Percentiles rank a stretch among this genome's conserved stretches.
phyloP scores from a whole-genome alignment of 2,329 filamentous ascomycete species.

The Fusarium nygamai region DNA sequence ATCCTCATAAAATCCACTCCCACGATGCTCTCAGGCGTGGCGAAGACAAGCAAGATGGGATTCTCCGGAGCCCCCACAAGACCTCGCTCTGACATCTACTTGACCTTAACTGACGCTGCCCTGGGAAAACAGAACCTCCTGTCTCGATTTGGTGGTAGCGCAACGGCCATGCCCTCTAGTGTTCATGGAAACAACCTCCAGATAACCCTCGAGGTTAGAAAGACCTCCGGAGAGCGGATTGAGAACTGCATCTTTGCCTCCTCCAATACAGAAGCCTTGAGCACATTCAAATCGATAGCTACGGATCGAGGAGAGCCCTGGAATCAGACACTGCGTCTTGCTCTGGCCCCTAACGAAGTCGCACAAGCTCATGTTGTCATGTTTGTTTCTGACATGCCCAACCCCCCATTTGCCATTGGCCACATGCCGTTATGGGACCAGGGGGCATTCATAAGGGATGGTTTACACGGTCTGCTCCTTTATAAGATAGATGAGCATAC shows the following conservation, averaged over 20 bases:
- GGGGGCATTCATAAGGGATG: constrained; percentile 89
- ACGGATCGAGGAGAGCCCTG: constrained; percentile 82
- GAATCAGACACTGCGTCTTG: constrained; percentile 88
- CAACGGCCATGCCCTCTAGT: constrained; percentile 72
- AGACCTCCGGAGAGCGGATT: constrained; percentile 80
- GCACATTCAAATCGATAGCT: constrained; percentile 88
- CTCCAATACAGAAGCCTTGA: constrained; percentile 81
- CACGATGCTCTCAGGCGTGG: constrained; percentile 83
- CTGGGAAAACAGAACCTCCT: constrained; percentile 78
- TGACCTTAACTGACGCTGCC: constrained; percentile 83
- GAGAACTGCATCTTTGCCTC: constrained; percentile 89
- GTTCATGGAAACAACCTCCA: constrained; percentile 80
- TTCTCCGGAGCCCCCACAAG: constrained; percentile 93
- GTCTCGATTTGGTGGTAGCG: constrained; percentile 76
- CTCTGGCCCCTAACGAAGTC: constrained; percentile 82
- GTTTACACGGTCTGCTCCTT: constrained; percentile 80
- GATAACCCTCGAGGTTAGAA: constrained; percentile 87
- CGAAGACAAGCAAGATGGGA: constrained; percentile 86
- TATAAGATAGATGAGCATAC: constrained; percentile 95
- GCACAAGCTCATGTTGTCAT: constrained; percentile 86
- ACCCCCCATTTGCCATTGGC: constrained; percentile 88
- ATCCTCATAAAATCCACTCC: constrained; percentile 85
- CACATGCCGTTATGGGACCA: constrained; percentile 96
- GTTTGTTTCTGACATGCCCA: constrained; percentile 86
- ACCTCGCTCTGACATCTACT: constrained; percentile 91